phyloP scores from a whole-genome alignment of 1,139 yeast genomes.

The Nakaseomyces glabratus region DNA sequence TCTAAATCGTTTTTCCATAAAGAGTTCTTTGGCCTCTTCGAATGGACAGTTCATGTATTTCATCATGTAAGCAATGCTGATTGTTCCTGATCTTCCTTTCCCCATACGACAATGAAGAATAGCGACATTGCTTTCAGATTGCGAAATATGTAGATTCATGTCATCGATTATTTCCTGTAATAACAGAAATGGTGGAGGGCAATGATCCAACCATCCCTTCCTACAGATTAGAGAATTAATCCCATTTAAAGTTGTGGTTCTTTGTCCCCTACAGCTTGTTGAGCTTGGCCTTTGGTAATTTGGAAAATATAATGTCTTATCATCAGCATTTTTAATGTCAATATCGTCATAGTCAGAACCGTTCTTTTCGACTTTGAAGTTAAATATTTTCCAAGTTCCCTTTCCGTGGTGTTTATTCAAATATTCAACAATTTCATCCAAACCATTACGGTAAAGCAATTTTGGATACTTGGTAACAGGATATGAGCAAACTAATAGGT shows the following conservation, averaged over 20 bases:
- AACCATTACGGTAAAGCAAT: slow-evolving; percentile 46
- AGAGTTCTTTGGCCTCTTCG: slow-evolving; percentile 42
- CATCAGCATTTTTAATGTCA: slow-evolving; percentile 17
- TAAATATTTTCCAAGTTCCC: slow-evolving; percentile 62
- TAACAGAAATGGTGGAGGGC: slow-evolving; percentile 55
- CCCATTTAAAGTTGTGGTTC: neutral
- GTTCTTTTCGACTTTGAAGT: slow-evolving; percentile 53
- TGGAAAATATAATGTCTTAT: slow-evolving; percentile 3
- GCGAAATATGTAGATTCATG: slow-evolving; percentile 38
- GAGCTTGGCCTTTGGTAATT: slow-evolving; percentile 1
- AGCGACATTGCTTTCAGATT: slow-evolving; percentile 41
- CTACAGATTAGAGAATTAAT: slow-evolving; percentile 9
- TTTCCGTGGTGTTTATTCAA: slow-evolving; percentile 41
- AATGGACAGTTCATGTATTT: slow-evolving; percentile 33
- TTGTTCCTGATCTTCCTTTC: slow-evolving; percentile 81
- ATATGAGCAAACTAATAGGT: slow-evolving; percentile 61
- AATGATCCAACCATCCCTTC: slow-evolving; percentile 58
- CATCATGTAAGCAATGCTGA: slow-evolving; percentile 65
- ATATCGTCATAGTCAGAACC: slow-evolving; percentile 43
- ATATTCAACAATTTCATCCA: slow-evolving; percentile 43
- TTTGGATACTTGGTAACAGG: slow-evolving; percentile 46
- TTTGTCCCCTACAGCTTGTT: neutral
- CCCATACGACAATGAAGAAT: slow-evolving; percentile 87
- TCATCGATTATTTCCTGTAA: slow-evolving; percentile 39
- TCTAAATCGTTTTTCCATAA: slow-evolving; percentile 53